phyloP scores from a whole-genome alignment of 2,329 filamentous ascomycete genomes.

The Cercospora sojina region DNA sequence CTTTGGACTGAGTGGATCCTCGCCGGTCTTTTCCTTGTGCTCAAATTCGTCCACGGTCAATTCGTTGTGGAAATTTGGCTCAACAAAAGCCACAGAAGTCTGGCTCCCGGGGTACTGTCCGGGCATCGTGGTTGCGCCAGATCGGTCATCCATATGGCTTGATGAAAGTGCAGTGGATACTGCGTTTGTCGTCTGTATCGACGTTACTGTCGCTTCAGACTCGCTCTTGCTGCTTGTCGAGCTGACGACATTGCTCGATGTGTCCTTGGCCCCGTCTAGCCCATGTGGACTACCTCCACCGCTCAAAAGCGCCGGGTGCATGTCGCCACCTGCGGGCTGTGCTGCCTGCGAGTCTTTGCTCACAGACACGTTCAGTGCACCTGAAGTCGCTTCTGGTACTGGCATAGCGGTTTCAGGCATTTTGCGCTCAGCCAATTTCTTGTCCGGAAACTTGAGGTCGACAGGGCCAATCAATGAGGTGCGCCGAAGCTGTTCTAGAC shows the following conservation, averaged over 20 bases:
- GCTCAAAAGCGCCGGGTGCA: conserved; percentile 10
- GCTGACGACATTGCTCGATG: conserved; percentile 3
- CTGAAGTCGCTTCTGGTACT: conserved; percentile 26
- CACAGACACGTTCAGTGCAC: conserved; percentile 17
- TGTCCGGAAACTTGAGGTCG: conserved; percentile 34
- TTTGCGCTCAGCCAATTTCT: conserved; percentile 32
- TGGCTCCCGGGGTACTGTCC: conserved; percentile 11
- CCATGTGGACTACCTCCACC: conserved; percentile 18
- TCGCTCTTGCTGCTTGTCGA: conserved; percentile 1
- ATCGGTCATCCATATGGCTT: background rate
- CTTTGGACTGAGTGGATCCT: conserved; percentile 9
- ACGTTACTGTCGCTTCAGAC: conserved; percentile 20
- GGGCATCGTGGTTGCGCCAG: conserved; percentile 15
- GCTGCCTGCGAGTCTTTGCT: conserved; percentile 1
- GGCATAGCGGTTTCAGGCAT: conserved; percentile 36
- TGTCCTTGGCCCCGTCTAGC: conserved; percentile 7
- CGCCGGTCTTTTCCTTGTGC: conserved; percentile 13
- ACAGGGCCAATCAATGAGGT: conserved; percentile 41
- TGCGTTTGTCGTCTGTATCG: conserved; percentile 6
- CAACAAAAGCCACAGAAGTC: conserved; percentile 7
- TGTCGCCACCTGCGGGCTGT: background rate
- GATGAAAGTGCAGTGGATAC: background rate
- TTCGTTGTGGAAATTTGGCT: conserved; percentile 16
- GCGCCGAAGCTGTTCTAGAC: conserved; percentile 50
- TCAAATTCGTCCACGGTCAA: conserved; percentile 22